phyloP scores from a whole-genome alignment of 2,329 filamentous ascomycete species.

The Fusarium nygamai region DNA sequence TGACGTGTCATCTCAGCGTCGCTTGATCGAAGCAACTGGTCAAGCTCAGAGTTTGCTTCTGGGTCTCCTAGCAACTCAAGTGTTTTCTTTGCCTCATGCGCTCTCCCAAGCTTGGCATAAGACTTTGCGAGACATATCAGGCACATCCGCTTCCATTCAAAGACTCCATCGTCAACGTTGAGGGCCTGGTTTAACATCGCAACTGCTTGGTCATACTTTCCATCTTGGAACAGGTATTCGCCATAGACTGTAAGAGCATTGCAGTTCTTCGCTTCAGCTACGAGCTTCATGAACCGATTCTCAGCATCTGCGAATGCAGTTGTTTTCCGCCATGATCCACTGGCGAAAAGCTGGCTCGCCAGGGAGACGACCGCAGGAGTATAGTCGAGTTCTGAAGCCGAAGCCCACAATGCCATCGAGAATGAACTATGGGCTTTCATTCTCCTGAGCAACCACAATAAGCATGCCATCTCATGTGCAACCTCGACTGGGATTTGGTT shows the following conservation, averaged over 20 bases:
- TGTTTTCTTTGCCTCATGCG: conserved; percentile 36
- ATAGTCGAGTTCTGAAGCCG: conserved; percentile 47
- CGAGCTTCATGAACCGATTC: conserved; percentile 45
- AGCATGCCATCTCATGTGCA: conserved; percentile 45
- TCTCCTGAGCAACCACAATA: conserved; percentile 28
- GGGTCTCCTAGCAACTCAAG: conserved; percentile 37
- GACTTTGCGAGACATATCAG: conserved; percentile 41
- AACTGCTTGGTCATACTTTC: conserved; percentile 38
- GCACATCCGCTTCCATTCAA: conserved; percentile 44
- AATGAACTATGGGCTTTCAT: conserved; percentile 14
- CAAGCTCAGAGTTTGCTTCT: conserved; percentile 45
- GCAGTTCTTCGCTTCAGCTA: conserved; percentile 45
- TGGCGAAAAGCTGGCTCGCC: conserved; percentile 34
- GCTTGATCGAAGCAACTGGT: conserved; percentile 33
- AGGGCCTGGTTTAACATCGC: conserved; percentile 42
- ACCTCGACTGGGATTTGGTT: conserved; percentile 27
- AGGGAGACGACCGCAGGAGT: conserved; percentile 46
- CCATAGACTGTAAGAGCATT: conserved; percentile 51
- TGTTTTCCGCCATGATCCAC: conserved; percentile 32
- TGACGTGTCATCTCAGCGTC: conserved; percentile 39
- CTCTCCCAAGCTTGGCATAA: conserved; percentile 34
- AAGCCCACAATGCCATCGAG: conserved; percentile 43
- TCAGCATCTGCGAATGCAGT: conserved; percentile 34
- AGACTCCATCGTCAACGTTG: conserved; percentile 17
- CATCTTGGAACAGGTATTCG: conserved; percentile 40